Percentiles rank a stretch among this genome's conserved stretches.
Evolutionary conservation across 208 protist species (phyloP).

Genomic region (Trypanosomatidae sp.): DNA sequence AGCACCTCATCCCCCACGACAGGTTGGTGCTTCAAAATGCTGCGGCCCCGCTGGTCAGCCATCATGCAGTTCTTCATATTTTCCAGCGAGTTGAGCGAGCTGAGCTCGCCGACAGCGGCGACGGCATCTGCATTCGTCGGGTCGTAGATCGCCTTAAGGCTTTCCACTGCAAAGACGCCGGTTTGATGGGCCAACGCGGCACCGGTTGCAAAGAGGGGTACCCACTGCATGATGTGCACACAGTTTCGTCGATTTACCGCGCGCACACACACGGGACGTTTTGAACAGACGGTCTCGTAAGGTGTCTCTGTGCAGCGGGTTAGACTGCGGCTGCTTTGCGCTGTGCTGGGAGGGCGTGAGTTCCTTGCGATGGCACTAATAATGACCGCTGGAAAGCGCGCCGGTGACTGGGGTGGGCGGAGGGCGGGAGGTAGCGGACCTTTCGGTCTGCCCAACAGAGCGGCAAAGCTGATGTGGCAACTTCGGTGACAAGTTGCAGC

Average conservation of each 20-base stretch:
- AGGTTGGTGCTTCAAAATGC: constrained; percentile 61
- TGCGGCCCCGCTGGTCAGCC: constrained; percentile 60
- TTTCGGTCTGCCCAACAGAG: background rate
- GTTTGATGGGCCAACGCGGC: constrained; percentile 31
- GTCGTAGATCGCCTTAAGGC: constrained; percentile 58
- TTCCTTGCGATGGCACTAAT: background rate
- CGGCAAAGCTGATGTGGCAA: background rate
- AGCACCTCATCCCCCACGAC: constrained; percentile 62
- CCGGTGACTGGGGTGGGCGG: background rate
- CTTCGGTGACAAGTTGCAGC: background rate
- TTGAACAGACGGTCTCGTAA: background rate
- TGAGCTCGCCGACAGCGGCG: constrained; percentile 74
- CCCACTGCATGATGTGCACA: constrained; percentile 15
- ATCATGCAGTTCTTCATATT: constrained; percentile 80
- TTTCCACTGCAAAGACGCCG: constrained; percentile 54
- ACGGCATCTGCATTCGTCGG: constrained; percentile 65
- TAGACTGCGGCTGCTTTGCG: background rate
- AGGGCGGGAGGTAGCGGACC: background rate
- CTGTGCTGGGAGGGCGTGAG: background rate
- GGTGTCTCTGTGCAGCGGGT: background rate
- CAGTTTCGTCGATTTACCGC: background rate
- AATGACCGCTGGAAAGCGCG: too few species aligned
- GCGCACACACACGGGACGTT: background rate
- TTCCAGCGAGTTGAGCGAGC: constrained; percentile 58
- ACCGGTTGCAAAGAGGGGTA: constrained; percentile 33